Percentiles rank a stretch among this genome's conserved stretches.
phyloP scores from a whole-genome alignment of 148 eudicot species.

The Rhododendron molle region DNA sequence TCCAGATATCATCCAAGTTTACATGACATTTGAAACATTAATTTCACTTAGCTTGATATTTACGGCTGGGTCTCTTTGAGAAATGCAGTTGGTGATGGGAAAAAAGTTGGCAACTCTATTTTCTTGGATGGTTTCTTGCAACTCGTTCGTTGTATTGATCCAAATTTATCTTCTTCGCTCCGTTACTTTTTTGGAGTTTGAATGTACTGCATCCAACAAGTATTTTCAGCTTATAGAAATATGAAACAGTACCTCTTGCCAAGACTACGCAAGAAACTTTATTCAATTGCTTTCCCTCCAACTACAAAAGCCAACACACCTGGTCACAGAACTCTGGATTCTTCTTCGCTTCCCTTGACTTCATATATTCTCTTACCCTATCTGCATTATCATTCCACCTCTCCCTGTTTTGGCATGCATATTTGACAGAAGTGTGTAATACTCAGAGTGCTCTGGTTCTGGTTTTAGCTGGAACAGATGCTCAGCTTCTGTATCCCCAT shows the following conservation, averaged over 20 bases:
- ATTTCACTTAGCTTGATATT: background rate
- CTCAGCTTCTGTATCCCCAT: constrained; percentile 65
- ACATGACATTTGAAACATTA: background rate
- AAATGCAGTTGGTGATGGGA: background rate
- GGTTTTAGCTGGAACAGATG: constrained; percentile 40
- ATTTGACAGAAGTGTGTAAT: no score
- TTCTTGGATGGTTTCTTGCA: background rate
- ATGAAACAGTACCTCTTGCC: background rate
- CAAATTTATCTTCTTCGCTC: background rate
- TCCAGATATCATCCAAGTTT: background rate
- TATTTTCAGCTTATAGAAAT: no score
- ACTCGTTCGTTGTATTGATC: background rate
- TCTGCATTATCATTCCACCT: no score
- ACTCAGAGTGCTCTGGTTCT: no score
- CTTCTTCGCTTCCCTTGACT: no score
- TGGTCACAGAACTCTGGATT: constrained; percentile 51
- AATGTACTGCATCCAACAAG: background rate
- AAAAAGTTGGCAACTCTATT: background rate
- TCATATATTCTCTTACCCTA: no score
- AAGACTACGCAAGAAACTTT: background rate
- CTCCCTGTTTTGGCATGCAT: no score
- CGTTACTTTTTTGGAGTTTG: background rate
- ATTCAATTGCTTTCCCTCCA: background rate
- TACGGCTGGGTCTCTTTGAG: background rate
- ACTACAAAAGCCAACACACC: constrained; percentile 4